Conservation (phyloP, 1,284 basidiomycete species). For the Inonotus obliquus region DNA sequence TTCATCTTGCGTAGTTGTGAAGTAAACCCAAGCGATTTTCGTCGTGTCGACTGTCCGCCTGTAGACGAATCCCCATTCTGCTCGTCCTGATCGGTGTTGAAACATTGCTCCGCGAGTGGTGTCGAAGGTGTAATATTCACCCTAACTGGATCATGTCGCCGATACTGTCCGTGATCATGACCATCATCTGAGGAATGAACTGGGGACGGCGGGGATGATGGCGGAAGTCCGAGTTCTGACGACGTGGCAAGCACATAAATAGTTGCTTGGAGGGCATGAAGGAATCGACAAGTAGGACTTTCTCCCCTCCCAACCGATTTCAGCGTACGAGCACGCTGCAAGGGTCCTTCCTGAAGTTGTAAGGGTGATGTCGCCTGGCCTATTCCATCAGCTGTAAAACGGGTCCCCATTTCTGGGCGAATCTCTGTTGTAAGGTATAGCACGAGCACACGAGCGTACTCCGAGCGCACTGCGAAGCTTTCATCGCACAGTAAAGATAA, state of each 20-base stretch:
- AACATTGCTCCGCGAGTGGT: conserved; percentile 29
- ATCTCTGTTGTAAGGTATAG: conserved; percentile 76
- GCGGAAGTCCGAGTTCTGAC: conserved; percentile 47
- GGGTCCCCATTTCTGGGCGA: conserved; percentile 30
- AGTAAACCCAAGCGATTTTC: conserved; percentile 43
- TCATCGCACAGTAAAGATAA: conserved; percentile 76
- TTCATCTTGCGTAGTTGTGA: conserved; percentile 53
- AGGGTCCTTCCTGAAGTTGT: conserved; percentile 27
- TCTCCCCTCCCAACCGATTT: conserved; percentile 59
- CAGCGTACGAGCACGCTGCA: conserved; percentile 42
- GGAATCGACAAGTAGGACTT: conserved; percentile 53
- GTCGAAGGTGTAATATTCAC: conserved; percentile 36
- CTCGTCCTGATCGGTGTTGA: conserved; percentile 20
- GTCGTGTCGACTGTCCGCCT: conserved; percentile 33
- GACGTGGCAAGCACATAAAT: conserved; percentile 75
- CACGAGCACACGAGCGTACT: conserved; percentile 69
- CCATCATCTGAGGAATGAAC: conserved; percentile 29
- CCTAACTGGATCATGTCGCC: conserved; percentile 19
- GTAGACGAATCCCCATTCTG: neutral
- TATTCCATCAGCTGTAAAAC: neutral
- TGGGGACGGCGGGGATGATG: conserved; percentile 38
- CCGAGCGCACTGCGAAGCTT: conserved; percentile 67
- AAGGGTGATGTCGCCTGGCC: conserved; percentile 44
- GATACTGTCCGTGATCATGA: neutral
- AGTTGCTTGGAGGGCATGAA: conserved; percentile 76